Evolutionary conservation across 2,329 filamentous ascomycete species (phyloP), one percentile per base, ranked within the genome.

Genomic region (Plenodomus lindquistii): DNA sequence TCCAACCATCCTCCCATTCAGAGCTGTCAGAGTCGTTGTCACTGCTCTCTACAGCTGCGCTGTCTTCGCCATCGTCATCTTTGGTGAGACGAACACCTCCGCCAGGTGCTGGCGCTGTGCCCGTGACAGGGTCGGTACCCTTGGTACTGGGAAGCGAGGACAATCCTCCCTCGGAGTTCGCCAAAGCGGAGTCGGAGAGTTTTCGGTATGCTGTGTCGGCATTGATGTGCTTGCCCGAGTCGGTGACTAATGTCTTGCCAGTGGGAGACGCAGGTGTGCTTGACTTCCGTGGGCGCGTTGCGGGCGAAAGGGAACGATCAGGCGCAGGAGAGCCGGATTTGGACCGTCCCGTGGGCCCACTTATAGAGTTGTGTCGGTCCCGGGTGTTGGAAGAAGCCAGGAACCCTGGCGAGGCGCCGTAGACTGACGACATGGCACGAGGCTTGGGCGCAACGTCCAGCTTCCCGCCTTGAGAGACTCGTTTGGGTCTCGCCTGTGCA

Each of bases 121-220:
- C 72, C 46, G 63, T 66, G n/a, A 55, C 37, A 7, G 66, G 69
- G 48, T 74, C 67, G 35, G 69, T 71, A 16, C 67, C 71, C 59
- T 85, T 86, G 42, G 82, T 80, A 54, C 56, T 66, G 13, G 52
- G 59, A 15, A 89, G 75, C 42, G 79, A 76, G 6, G 86, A 80
- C 24, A 93, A 73, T 42, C 77, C 82, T 21, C 87, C 85, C 16
- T 83, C 80, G 4, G 85, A 85, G 22, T 79, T 80, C 3, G 83
- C 78, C 37, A 92, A 73, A 42, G 86, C 85, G 10, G 86, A 86
- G 65, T 92, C 86, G 1, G 88, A 90, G 16, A 91, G 74, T 49
- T 84, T 81, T 42, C 85, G 80, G 65, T 91, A 89, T 3, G 87
- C 86, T 54, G 78, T 86, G 49, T 81, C 83, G 71, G 88, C 82